Conservation (phyloP, 768 basidiomycete species). For the Pleurotus salmoneostramineus region DNA sequence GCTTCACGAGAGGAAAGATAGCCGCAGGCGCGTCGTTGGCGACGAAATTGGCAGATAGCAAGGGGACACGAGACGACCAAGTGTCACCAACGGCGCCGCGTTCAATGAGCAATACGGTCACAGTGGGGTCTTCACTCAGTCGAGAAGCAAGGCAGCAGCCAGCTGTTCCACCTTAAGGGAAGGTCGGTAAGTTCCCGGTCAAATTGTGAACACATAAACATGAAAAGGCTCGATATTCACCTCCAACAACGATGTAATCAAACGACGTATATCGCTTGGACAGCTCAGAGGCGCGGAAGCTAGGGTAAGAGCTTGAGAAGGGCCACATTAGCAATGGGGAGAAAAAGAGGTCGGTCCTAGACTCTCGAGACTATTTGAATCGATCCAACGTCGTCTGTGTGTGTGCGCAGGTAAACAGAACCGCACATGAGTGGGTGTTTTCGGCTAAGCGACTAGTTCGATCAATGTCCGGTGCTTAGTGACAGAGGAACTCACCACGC, state of each 20-base stretch:
- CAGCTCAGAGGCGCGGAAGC: background rate
- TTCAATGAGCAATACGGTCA: conserved; percentile 10
- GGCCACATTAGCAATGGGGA: background rate
- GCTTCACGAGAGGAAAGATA: background rate
- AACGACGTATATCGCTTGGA: background rate
- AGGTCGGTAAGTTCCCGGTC: too few species aligned
- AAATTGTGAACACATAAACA: too few species aligned
- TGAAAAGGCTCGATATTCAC: background rate
- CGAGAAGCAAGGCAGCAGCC: conserved; percentile 11
- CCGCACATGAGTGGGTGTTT: too few species aligned
- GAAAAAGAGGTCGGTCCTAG: too few species aligned
- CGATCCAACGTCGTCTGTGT: too few species aligned
- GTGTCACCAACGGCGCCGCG: background rate
- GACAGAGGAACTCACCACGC: too few species aligned
- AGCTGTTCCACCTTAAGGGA: conserved; percentile 5
- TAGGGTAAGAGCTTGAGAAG: background rate
- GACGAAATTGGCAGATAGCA: background rate
- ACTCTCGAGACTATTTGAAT: too few species aligned
- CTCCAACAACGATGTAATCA: background rate
- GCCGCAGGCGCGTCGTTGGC: background rate
- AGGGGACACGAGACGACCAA: background rate
- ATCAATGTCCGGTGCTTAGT: too few species aligned
- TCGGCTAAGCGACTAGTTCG: too few species aligned
- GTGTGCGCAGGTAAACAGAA: too few species aligned
- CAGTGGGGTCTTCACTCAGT: conserved; percentile 10